Percentiles rank a stretch among this genome's conserved stretches.
Evolutionary conservation across 306 rosid species (phyloP).

Genomic region (Medicago ruthenica): DNA sequence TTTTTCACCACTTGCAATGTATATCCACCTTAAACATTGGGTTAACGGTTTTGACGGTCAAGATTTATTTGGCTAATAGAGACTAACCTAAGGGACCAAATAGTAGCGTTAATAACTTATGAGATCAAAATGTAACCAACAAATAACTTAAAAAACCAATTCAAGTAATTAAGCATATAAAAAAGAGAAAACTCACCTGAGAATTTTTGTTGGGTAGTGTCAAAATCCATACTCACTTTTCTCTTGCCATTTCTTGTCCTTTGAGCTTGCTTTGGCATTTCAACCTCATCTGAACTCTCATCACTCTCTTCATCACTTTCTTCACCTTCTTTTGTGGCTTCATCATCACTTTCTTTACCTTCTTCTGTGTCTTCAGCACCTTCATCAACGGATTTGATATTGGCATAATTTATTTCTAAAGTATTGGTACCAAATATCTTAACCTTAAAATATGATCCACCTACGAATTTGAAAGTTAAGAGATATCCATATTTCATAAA

Average conservation of each 20-base stretch:
- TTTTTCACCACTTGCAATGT: no score
- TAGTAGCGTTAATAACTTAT: no score
- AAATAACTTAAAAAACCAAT: no score
- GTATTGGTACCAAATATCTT: neutral
- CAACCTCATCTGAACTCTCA: neutral
- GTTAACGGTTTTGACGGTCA: no score
- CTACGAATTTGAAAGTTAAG: neutral
- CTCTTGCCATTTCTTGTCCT: slow-evolving; percentile 3
- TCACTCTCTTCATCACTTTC: neutral
- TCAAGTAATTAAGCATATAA: no score
- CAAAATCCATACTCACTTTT: neutral
- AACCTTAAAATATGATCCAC: neutral
- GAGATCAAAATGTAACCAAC: no score
- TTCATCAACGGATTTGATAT: neutral
- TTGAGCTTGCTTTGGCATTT: neutral
- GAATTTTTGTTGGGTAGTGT: neutral
- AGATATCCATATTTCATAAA: neutral
- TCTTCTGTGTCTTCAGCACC: neutral
- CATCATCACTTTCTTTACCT: neutral
- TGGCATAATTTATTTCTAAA: neutral
- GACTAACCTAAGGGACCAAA: no score
- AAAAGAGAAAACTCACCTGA: neutral
- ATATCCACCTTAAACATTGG: no score
- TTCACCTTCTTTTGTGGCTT: neutral
- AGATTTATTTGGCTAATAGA: no score